A percentile compares a stretch with the other conserved stretches of the same genome.
Conservation (phyloP, 805 yeast species). For the Kuraishia cidri region DNA sequence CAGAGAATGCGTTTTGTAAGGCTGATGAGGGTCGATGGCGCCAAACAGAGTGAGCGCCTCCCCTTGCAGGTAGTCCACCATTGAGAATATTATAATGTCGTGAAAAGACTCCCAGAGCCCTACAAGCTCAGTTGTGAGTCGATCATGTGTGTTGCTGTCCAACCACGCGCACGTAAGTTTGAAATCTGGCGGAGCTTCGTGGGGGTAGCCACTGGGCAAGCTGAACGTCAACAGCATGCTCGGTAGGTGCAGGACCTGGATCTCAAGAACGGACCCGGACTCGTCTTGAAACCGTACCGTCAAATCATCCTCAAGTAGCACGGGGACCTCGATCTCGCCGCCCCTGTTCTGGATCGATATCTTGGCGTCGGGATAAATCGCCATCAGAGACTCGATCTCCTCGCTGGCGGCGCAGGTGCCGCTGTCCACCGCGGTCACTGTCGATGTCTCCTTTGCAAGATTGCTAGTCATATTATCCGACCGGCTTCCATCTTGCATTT, state of each 20-base stretch:
- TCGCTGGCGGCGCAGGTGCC: slow-evolving; percentile 10
- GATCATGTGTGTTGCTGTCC: slow-evolving; percentile 6
- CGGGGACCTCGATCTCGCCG: slow-evolving; percentile 20
- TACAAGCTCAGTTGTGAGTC: slow-evolving; percentile 11
- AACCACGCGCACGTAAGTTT: slow-evolving; percentile 23
- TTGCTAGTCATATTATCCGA: too few species aligned
- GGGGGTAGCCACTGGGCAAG: slow-evolving; percentile 27
- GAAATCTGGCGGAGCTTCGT: slow-evolving; percentile 16
- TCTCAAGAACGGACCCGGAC: slow-evolving; percentile 1
- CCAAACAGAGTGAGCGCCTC: slow-evolving; percentile 10
- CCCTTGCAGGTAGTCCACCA: slow-evolving; percentile 29
- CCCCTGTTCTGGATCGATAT: background rate
- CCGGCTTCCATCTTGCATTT: too few species aligned
- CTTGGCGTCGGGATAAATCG: slow-evolving; percentile 30
- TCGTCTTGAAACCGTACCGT: slow-evolving; percentile 5
- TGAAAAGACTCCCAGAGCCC: slow-evolving; percentile 23
- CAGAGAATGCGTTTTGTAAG: slow-evolving; percentile 1
- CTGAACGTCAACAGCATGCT: slow-evolving; percentile 17
- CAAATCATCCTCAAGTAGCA: slow-evolving; percentile 12
- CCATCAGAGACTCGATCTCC: slow-evolving; percentile 29
- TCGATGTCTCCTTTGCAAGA: too few species aligned
- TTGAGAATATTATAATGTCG: slow-evolving; percentile 30
- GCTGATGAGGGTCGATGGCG: slow-evolving; percentile 4
- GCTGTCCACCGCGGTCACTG: too few species aligned
- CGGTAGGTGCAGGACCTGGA: slow-evolving; percentile 19